A percentile compares a stretch with the other conserved stretches of the same genome.
Evolutionary conservation across 352 stramenopile species (phyloP).

Genomic region (Phytophthora pistaciae): DNA sequence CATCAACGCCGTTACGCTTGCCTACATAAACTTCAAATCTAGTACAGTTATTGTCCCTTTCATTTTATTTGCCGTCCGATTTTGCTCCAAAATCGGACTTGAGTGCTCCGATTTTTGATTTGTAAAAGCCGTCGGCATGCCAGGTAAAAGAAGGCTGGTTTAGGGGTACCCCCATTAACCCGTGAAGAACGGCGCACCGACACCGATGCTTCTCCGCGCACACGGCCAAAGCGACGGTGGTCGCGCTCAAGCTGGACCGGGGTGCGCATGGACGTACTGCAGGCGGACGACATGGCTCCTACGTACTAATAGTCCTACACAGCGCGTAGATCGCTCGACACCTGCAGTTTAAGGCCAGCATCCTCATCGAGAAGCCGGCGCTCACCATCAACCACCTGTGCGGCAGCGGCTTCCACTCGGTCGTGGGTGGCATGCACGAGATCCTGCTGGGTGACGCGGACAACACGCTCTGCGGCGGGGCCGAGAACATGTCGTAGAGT

Average conservation of each 20-base stretch:
- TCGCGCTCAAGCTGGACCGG: constrained; percentile 88
- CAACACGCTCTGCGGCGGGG: constrained; percentile 92
- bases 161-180: no score
- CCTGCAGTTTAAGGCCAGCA: constrained; percentile 92
- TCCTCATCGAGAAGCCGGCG: constrained; percentile 91
- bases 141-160: no score
- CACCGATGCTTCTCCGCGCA: no score
- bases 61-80: no score
- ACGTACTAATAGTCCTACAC: no score
- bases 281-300: constrained; percentile 98
- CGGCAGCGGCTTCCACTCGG: constrained; percentile 97
- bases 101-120: no score
- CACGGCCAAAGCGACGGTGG: constrained; percentile 88
- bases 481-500: constrained; percentile 97
- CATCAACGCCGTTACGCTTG: no score
- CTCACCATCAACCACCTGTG: constrained; percentile 99
- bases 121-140: no score
- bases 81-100: no score
- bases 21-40: no score
- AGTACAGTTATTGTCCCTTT: no score
- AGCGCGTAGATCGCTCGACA: constrained; percentile 96
- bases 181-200: no score
- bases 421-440: constrained; percentile 93
- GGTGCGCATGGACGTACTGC: constrained; percentile 90
- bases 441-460: constrained; percentile 92